phyloP scores from a whole-genome alignment of 768 basidiomycete species.

The Mycena leptocephala region DNA sequence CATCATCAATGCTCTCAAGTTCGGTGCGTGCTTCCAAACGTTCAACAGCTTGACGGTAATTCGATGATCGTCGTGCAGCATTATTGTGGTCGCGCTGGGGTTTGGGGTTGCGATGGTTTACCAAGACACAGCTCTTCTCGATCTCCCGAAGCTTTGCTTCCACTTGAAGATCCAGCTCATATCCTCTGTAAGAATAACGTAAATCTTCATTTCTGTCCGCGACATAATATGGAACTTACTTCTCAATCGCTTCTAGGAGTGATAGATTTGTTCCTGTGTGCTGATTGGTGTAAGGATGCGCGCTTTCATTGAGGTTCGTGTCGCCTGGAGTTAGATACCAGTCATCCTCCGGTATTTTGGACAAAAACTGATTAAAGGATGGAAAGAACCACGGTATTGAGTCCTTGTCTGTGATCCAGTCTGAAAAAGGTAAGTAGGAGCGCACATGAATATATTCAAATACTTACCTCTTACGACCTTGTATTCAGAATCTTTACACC shows the following conservation, averaged over 20 bases:
- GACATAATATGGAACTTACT: no score
- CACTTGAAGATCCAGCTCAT: slow-evolving; percentile 3
- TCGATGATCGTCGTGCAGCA: not conserved
- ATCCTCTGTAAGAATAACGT: not conserved
- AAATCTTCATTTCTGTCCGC: not conserved
- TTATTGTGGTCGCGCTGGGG: slow-evolving; percentile 12
- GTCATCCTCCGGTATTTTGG: slow-evolving; percentile 31
- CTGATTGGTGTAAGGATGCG: no score
- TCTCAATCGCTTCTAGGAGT: slow-evolving; percentile 33
- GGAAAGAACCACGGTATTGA: slow-evolving; percentile 36
- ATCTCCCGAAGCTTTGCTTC: not conserved
- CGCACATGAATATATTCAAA: not conserved
- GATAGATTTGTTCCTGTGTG: slow-evolving; percentile 35
- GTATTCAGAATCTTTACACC: slow-evolving; percentile 23
- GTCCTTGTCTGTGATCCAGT: slow-evolving; percentile 36
- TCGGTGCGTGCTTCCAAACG: not conserved
- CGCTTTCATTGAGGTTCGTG: slow-evolving; percentile 38
- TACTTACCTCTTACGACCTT: slow-evolving; percentile 31
- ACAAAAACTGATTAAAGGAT: slow-evolving; percentile 31
- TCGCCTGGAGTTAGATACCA: slow-evolving; percentile 35
- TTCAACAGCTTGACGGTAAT: not conserved
- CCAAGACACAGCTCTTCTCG: not conserved
- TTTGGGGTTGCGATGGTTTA: no score
- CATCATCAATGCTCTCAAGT: slow-evolving; percentile 12
- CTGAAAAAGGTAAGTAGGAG: no score